Evolutionary conservation across 2,329 filamentous ascomycete genomes (phyloP).

Genomic region (Diaporthe citrichinensis): DNA sequence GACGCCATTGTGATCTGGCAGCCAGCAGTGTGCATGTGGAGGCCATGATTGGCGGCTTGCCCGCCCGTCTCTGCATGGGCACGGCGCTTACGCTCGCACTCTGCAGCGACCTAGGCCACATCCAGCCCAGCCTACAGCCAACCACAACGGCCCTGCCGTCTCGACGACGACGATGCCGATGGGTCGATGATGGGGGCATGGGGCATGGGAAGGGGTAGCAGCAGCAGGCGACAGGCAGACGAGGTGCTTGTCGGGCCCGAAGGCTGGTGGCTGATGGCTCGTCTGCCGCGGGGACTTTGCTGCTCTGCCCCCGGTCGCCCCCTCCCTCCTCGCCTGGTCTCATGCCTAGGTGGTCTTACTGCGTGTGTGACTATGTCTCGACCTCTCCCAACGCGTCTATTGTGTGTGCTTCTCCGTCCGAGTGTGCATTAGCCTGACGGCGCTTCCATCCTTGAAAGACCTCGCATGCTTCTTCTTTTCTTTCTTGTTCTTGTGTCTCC

Average conservation of each 20-base stretch:
- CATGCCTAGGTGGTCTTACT: neutral
- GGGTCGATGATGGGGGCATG: neutral
- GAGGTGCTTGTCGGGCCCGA: neutral
- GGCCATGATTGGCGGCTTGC: constrained; percentile 38
- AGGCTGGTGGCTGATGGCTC: neutral
- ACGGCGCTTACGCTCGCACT: constrained; percentile 38
- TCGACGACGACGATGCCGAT: constrained; percentile 20
- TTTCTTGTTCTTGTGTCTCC: constrained; percentile 24
- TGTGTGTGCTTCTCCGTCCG: constrained; percentile 26
- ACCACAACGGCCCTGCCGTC: constrained; percentile 21
- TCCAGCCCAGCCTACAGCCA: constrained; percentile 12
- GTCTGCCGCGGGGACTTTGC: neutral
- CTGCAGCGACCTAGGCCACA: constrained; percentile 32
- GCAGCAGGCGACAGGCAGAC: neutral
- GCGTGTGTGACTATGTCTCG: neutral
- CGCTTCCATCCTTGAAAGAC: constrained; percentile 22
- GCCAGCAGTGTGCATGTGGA: constrained; percentile 36
- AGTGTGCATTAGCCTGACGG: constrained; percentile 35
- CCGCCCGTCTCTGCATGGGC: constrained; percentile 35
- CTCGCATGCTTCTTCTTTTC: constrained; percentile 1
- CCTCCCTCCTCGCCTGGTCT: neutral
- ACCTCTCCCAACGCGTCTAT: constrained; percentile 31
- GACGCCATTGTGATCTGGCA: constrained; percentile 40
- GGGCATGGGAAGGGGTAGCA: neutral
- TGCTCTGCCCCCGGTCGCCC: constrained; percentile 1